A percentile compares a stretch with the other conserved stretches of the same genome.
phyloP scores from a whole-genome alignment of 306 rosid genomes.

The Ziziphus jujuba region DNA sequence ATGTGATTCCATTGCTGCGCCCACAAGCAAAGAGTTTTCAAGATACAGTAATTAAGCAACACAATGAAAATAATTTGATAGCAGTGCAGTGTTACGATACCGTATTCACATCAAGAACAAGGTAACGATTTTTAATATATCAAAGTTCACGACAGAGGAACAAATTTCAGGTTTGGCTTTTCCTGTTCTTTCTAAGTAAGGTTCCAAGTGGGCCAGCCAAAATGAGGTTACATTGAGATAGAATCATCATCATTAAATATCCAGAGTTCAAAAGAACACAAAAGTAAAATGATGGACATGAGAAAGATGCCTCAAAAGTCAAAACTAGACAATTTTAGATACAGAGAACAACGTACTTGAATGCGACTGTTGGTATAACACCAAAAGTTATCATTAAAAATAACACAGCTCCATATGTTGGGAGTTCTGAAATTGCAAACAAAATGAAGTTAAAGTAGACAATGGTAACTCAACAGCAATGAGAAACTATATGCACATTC shows the following conservation, averaged over 20 bases:
- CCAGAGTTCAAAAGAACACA: background rate
- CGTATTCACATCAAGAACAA: no score
- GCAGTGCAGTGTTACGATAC: no score
- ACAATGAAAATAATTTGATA: no score
- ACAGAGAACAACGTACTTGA: conserved; percentile 57
- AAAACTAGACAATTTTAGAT: conserved; percentile 9
- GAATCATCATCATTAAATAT: conserved; percentile 4
- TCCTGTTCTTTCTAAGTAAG: background rate
- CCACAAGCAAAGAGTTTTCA: no score
- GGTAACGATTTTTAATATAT: no score
- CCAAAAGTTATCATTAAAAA: conserved; percentile 68
- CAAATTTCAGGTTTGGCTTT: no score
- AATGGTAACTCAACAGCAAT: background rate
- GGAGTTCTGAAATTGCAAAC: conserved; percentile 50
- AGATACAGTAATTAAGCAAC: no score
- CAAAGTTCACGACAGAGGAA: no score
- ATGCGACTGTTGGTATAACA: conserved; percentile 69
- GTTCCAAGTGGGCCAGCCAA: conserved; percentile 11
- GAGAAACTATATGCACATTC: background rate
- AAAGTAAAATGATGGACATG: conserved; percentile 1
- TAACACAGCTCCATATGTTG: conserved; percentile 48
- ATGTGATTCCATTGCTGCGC: no score
- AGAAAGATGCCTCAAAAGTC: conserved; percentile 15
- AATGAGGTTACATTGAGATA: background rate
- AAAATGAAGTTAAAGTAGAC: conserved; percentile 15